These are phyloP conservation scores for Theileria annulata DNA, from an alignment of 169 alveolate genomes.

Conservation along the genomic window DNA sequence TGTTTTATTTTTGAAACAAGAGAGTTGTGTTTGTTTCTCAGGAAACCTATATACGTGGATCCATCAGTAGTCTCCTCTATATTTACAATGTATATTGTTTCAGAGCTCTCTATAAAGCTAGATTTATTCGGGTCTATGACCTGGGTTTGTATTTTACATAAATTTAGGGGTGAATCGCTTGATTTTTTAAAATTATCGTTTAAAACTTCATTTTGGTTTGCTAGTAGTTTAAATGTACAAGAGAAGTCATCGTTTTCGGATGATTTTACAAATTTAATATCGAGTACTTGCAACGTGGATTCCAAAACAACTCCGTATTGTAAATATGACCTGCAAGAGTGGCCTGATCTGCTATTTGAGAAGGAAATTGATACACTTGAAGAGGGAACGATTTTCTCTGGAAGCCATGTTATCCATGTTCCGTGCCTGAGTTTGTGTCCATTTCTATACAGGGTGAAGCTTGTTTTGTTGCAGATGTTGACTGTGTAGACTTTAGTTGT, in stretches of 20 bases:
- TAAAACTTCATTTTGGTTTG: conserved; percentile 10
- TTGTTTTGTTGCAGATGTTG: conserved; percentile 48
- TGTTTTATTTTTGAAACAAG: not conserved
- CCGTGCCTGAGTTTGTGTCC: conserved; percentile 50
- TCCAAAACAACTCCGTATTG: conserved; percentile 47
- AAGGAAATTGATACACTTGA: conserved; percentile 33
- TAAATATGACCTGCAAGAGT: conserved; percentile 27
- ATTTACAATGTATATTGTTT: conserved; percentile 10
- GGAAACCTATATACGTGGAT: not conserved
- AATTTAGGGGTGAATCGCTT: not conserved
- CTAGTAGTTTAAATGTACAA: not conserved
- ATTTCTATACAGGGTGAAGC: conserved; percentile 39
- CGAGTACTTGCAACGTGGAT: conserved; percentile 27
- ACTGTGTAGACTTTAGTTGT: conserved; percentile 23
- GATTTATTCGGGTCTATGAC: conserved; percentile 13
- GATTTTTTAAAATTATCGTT: not conserved
- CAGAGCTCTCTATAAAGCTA: conserved; percentile 8
- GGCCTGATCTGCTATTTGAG: conserved; percentile 36
- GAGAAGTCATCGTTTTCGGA: conserved; percentile 10
- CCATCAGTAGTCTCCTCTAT: conserved; percentile 23
- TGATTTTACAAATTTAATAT: conserved; percentile 10
- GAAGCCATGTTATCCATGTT: conserved; percentile 64
- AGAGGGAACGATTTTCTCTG: conserved; percentile 42
- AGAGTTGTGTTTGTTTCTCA: conserved; percentile 7
- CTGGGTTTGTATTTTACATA: conserved; percentile 10